Evolutionary conservation across 148 eudicot species (phyloP).

Genomic region (Amaranthus hypochondriacus): DNA sequence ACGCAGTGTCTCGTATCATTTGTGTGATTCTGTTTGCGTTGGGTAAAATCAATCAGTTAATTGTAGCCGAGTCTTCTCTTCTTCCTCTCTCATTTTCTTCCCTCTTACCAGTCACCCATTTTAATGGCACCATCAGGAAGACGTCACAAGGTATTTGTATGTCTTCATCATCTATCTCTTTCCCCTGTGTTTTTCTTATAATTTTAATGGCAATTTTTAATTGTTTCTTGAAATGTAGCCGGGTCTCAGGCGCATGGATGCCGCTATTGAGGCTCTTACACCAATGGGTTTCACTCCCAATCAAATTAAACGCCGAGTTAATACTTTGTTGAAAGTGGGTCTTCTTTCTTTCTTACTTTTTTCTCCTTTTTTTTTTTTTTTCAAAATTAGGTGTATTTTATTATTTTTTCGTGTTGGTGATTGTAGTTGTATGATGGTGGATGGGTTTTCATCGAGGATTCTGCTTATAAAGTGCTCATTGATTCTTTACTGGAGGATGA

Average conservation of each 20-base stretch:
- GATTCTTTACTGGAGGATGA: slow-evolving; percentile 23
- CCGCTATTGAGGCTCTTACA: slow-evolving; percentile 26
- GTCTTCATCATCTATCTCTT: slow-evolving; percentile 7
- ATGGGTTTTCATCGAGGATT: slow-evolving; percentile 31
- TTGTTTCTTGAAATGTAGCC: slow-evolving; percentile 11
- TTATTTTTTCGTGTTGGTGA: slow-evolving; percentile 4
- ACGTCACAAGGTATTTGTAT: neutral
- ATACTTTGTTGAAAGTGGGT: slow-evolving; percentile 19
- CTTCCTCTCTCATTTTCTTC: no score
- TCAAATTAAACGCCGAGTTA: slow-evolving; percentile 13
- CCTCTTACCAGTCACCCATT: no score
- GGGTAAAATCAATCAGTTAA: no score
- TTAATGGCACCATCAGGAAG: no score
- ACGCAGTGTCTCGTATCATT: no score
- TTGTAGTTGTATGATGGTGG: slow-evolving; percentile 30
- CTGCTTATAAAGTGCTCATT: slow-evolving; percentile 17
- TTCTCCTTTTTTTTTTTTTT: neutral
- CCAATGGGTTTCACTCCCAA: slow-evolving; percentile 29
- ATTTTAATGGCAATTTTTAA: neutral
- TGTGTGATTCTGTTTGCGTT: no score
- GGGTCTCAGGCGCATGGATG: slow-evolving; percentile 33
- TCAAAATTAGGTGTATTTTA: neutral
- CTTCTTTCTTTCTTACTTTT: neutral
- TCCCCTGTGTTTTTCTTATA: neutral
- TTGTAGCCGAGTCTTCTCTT: no score